A percentile compares a stretch with the other conserved stretches of the same genome.
Evolutionary conservation across 2,329 filamentous ascomycete species (phyloP).

Genomic region (Grosmannia huntii): DNA sequence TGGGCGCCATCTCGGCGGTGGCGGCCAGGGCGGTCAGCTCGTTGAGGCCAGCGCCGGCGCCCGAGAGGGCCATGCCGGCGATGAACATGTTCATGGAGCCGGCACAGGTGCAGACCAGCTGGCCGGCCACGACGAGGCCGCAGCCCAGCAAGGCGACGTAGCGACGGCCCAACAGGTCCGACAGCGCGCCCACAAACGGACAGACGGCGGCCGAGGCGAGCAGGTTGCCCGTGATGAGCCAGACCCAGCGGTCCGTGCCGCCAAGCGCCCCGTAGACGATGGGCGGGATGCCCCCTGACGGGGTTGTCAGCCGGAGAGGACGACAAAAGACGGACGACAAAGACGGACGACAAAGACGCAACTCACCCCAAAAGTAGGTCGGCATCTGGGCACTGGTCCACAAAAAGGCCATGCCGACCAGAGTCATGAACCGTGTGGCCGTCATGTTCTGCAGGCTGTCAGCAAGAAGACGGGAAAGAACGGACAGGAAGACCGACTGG

Average conservation of each 20-base stretch:
- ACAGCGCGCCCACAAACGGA: conserved; percentile 53
- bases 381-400: conserved; percentile 19
- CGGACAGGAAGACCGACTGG: neutral
- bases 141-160: conserved; percentile 44
- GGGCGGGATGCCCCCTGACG: conserved; percentile 29
- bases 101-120: conserved; percentile 45
- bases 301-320: neutral
- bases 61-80: conserved; percentile 39
- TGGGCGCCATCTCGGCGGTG: conserved; percentile 55
- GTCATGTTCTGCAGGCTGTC: no score
- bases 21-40: conserved; percentile 57
- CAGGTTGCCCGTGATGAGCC: conserved; percentile 42
- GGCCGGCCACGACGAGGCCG: conserved; percentile 40
- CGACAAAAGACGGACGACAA: no score
- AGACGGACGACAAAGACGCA: no score
- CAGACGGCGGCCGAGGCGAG: conserved; percentile 44
- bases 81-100: conserved; percentile 49
- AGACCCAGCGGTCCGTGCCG: conserved; percentile 46
- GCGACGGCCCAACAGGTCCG: conserved; percentile 49
- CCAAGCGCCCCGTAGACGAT: conserved; percentile 49
- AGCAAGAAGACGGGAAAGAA: neutral
- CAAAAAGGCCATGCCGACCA: conserved; percentile 17
- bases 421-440: conserved; percentile 12
- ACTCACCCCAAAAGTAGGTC: conserved; percentile 16
- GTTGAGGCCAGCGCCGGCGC: conserved; percentile 53